Conservation (phyloP, 2,329 filamentous ascomycete species). For the Stachybotrys chartarum region DNA sequence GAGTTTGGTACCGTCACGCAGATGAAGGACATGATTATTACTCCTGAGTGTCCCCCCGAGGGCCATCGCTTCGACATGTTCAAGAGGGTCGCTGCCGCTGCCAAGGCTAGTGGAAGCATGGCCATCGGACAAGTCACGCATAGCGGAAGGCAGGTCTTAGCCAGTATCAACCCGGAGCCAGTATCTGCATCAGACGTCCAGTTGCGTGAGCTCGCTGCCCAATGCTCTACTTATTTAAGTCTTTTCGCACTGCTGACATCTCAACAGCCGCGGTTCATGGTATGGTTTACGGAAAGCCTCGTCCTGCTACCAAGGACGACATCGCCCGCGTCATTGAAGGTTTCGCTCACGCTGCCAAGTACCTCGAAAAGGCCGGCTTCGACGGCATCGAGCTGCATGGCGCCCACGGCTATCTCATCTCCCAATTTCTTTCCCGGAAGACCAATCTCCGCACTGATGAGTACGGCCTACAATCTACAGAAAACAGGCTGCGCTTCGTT, state of each 20-base stretch:
- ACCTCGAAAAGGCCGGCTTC: slow-evolving; percentile 52
- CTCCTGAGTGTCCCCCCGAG: slow-evolving; percentile 35
- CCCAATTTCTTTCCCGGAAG: slow-evolving; percentile 41
- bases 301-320: slow-evolving; percentile 44
- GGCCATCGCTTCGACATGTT: slow-evolving; percentile 54
- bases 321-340: slow-evolving; percentile 46
- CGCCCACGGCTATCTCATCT: slow-evolving; percentile 45
- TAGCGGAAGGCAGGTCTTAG: slow-evolving; percentile 45
- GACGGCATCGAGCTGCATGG: slow-evolving; percentile 41
- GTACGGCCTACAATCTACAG: slow-evolving; percentile 33
- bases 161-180: slow-evolving; percentile 21
- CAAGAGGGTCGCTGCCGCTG: slow-evolving; percentile 41
- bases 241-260: not conserved
- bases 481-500: slow-evolving; percentile 37
- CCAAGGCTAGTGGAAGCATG: slow-evolving; percentile 49
- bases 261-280: slow-evolving; percentile 2
- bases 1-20: slow-evolving; percentile 48
- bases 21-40: slow-evolving; percentile 50
- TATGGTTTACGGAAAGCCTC: slow-evolving; percentile 33
- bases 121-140: slow-evolving; percentile 54
- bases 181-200: slow-evolving; percentile 29
- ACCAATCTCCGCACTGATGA: slow-evolving; percentile 45
- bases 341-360: slow-evolving; percentile 55
- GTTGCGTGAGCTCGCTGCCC: slow-evolving; percentile 9
- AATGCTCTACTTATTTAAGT: slow-evolving; percentile 10